Evolutionary conservation across 768 basidiomycete species (phyloP).

Genomic region (Psilocybe azurescens): DNA sequence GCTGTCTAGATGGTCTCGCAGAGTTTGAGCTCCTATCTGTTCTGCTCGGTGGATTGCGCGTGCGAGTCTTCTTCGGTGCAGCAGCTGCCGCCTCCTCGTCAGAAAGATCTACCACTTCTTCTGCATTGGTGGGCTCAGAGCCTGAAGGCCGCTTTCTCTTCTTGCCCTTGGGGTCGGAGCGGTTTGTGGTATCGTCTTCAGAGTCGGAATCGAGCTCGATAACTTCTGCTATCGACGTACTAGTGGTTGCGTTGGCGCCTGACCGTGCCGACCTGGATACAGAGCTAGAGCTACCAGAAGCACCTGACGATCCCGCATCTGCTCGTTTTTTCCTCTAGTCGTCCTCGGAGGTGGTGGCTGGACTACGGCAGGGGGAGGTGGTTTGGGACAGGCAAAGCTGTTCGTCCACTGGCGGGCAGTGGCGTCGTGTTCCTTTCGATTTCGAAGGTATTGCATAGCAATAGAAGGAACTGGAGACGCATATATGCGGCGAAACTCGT

Average conservation of each 20-base stretch:
- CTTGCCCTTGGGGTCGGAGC: conserved; percentile 13
- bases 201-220: conserved; percentile 37
- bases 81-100: conserved; percentile 35
- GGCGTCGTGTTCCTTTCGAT: conserved; percentile 73
- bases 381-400: conserved; percentile 61
- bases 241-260: conserved; percentile 2
- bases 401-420: conserved; percentile 83
- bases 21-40: conserved; percentile 17
- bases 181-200: conserved; percentile 16
- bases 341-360: conserved; percentile 25
- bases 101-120: conserved; percentile 26
- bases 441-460: conserved; percentile 69
- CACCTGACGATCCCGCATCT: conserved; percentile 19
- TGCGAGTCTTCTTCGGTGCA: conserved; percentile 27
- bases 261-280: conserved; percentile 8
- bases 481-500: background rate
- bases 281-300: conserved; percentile 19
- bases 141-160: conserved; percentile 21
- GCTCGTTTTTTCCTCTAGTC: conserved; percentile 42
- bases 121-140: background rate
- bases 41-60: conserved; percentile 21
- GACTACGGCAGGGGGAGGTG: conserved; percentile 32
- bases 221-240: conserved; percentile 21
- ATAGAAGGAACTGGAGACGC: conserved; percentile 63
- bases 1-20: conserved; percentile 20